Evolutionary conservation across 73 alveolate genomes (phyloP).

Genomic region (Halteria grandinella): DNA sequence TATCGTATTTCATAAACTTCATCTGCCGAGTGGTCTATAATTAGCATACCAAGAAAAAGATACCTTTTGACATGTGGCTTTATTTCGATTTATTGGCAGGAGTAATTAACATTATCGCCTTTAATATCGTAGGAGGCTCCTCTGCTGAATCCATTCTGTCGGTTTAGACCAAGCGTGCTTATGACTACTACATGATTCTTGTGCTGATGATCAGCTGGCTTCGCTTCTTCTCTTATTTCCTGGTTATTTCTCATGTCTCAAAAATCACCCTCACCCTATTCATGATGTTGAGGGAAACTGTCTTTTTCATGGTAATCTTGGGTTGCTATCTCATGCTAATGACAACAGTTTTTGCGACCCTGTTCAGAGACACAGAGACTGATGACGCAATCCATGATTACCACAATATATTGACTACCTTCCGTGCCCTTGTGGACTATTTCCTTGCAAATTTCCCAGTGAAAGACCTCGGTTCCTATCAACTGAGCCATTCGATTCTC

Average conservation of each 20-base stretch:
- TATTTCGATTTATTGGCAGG: conserved; percentile 49
- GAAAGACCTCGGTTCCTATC: conserved; percentile 14
- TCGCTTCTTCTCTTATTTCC: conserved; percentile 60
- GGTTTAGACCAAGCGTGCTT: conserved; percentile 14
- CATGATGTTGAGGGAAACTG: conserved; percentile 50
- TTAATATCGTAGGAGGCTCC: conserved; percentile 47
- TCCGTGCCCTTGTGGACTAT: conserved; percentile 48
- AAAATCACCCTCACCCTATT: conserved; percentile 51
- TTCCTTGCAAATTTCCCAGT: conserved; percentile 48
- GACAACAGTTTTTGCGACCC: conserved; percentile 24
- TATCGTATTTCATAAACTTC: conserved; percentile 30
- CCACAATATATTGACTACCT: conserved; percentile 14
- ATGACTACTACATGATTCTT: conserved; percentile 55
- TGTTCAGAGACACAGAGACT: conserved; percentile 38
- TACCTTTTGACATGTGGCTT: conserved; percentile 59
- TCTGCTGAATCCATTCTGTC: conserved; percentile 23
- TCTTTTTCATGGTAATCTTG: conserved; percentile 44
- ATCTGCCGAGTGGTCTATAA: conserved; percentile 47
- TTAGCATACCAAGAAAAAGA: conserved; percentile 12
- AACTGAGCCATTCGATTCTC: conserved; percentile 26
- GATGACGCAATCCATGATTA: conserved; percentile 31
- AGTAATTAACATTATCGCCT: conserved; percentile 43
- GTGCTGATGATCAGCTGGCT: conserved; percentile 62
- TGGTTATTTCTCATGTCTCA: conserved; percentile 54
- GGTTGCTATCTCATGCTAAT: conserved; percentile 30